Conservation (phyloP, 2,329 filamentous ascomycete species). For the Sclerotinia glacialis region DNA sequence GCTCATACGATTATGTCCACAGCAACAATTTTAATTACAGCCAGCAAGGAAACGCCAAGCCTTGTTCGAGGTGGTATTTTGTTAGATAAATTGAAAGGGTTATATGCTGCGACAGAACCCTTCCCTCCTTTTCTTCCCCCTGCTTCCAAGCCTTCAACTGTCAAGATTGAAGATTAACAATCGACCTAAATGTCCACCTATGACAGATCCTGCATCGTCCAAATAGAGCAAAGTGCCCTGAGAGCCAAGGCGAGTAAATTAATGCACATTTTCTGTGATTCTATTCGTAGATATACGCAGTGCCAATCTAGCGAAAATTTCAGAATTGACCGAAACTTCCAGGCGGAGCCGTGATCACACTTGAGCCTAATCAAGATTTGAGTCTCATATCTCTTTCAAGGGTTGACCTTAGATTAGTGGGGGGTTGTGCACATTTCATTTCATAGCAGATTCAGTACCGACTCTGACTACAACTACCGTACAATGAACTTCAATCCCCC, state of each 20-base stretch:
- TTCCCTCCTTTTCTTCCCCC: background rate
- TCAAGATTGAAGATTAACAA: conserved; percentile 4
- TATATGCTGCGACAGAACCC: background rate
- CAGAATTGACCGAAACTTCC: conserved; percentile 9
- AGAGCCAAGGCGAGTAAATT: conserved; percentile 6
- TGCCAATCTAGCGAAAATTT: background rate
- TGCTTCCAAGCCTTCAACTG: background rate
- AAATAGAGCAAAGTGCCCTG: background rate
- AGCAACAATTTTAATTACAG: background rate
- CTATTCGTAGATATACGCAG: background rate
- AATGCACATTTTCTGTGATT: background rate
- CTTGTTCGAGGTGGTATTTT: background rate
- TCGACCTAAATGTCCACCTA: background rate
- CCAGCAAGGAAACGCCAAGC: background rate
- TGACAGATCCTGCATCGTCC: background rate
- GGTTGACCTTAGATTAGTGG: conserved; percentile 9
- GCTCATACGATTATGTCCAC: background rate
- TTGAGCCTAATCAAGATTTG: conserved; percentile 8
- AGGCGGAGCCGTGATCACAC: background rate
- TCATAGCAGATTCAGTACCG: conserved; percentile 18
- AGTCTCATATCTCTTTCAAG: conserved; percentile 12
- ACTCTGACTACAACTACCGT: conserved; percentile 1
- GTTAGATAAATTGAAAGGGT: background rate
- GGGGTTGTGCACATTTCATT: conserved; percentile 15
- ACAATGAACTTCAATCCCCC: background rate